Evolutionary conservation across 2,329 filamentous ascomycete genomes (phyloP).

Genomic region (Sarocladiaceae sp.): DNA sequence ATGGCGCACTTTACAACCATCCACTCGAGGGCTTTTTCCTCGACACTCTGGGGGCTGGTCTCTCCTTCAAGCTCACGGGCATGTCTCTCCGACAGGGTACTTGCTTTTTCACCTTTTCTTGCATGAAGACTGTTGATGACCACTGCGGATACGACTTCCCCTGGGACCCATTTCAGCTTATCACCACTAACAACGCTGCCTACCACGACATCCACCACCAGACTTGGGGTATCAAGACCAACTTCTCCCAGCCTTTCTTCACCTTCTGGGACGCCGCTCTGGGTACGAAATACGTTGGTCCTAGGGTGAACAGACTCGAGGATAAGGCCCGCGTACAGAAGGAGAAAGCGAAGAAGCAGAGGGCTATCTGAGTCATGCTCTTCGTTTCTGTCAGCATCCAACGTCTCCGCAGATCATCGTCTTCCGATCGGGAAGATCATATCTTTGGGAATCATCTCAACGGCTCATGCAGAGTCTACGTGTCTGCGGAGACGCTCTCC

Average conservation of each 20-base stretch:
- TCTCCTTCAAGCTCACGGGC: conserved; percentile 73
- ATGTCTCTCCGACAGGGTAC: conserved; percentile 86
- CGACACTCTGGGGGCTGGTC: conserved; percentile 79
- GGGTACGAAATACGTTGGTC: conserved; percentile 76
- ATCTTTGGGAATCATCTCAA: too few relatives aligned
- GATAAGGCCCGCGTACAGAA: conserved; percentile 24
- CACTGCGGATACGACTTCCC: conserved; percentile 96
- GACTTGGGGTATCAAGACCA: conserved; percentile 97
- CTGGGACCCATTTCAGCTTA: conserved; percentile 85
- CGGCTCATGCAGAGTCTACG: too few relatives aligned
- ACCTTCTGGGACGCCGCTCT: conserved; percentile 87
- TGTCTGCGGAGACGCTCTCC: too few relatives aligned
- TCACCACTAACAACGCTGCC: conserved; percentile 90
- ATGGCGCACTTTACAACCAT: conserved; percentile 94
- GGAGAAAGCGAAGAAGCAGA: conserved; percentile 17
- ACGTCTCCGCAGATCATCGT: too few relatives aligned
- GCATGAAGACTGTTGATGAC: conserved; percentile 95
- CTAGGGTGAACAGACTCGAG: conserved; percentile 34
- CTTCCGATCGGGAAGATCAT: too few relatives aligned
- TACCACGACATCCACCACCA: conserved; percentile 99
- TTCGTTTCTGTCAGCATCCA: background rate
- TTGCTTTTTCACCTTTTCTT: conserved; percentile 81
- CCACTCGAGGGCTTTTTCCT: conserved; percentile 89
- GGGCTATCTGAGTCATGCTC: conserved; percentile 3
- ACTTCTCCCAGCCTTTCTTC: conserved; percentile 88